A percentile compares a stretch with the other conserved stretches of the same genome.
phyloP scores from a whole-genome alignment of 2,329 filamentous ascomycete genomes.

The Xylogone sp. region DNA sequence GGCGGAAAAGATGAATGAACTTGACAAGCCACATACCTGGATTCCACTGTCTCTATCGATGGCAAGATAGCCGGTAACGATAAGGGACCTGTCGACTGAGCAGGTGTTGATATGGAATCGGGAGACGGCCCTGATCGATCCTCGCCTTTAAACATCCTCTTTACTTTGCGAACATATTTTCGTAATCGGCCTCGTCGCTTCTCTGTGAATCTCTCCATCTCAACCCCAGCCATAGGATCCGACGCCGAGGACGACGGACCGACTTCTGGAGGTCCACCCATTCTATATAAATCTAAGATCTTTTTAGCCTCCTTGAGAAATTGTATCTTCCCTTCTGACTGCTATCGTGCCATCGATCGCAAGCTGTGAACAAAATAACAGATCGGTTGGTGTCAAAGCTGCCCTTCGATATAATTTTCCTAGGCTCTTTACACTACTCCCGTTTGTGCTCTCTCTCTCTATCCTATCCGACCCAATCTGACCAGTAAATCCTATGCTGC shows the following conservation, averaged over 20 bases:
- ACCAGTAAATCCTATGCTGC: too few relatives aligned
- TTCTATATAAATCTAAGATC: too few relatives aligned
- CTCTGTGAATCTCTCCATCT: background rate
- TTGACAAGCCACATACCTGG: background rate
- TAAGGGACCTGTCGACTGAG: background rate
- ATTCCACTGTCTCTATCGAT: background rate
- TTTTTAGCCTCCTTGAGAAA: too few relatives aligned
- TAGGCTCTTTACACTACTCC: too few relatives aligned
- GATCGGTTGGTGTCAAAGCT: too few relatives aligned
- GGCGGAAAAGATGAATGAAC: background rate
- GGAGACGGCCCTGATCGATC: background rate
- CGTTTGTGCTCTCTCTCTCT: too few relatives aligned
- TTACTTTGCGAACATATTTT: conserved; percentile 4
- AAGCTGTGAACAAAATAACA: too few relatives aligned
- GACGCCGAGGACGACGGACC: background rate
- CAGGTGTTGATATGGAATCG: background rate
- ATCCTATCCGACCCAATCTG: too few relatives aligned
- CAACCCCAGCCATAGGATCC: background rate
- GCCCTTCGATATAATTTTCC: too few relatives aligned
- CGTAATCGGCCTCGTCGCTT: conserved; percentile 2
- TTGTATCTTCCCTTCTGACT: too few relatives aligned
- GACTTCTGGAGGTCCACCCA: background rate
- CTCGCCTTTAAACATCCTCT: conserved; percentile 1
- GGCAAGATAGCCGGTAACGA: background rate
- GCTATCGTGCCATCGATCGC: too few relatives aligned